Conservation (phyloP, 352 stramenopile genomes). For the Globisporangium nagaii region DNA sequence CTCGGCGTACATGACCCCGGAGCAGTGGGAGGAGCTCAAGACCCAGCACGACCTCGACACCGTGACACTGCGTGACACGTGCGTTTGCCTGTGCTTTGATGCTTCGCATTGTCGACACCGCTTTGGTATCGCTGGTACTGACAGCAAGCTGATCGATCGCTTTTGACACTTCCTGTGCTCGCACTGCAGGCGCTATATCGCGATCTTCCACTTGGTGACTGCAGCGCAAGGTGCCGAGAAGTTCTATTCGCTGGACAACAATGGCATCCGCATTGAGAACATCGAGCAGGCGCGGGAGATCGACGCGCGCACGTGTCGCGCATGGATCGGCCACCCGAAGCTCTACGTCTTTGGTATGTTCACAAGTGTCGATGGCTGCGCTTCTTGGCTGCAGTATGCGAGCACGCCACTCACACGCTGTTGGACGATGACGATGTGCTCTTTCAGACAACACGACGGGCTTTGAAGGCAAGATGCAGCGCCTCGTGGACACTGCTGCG, state of each 20-base stretch:
- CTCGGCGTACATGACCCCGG: constrained; percentile 89
- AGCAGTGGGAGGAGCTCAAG: constrained; percentile 89
- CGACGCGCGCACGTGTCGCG: constrained; percentile 73
- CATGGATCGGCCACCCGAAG: constrained; percentile 83
- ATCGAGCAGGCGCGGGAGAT: constrained; percentile 87
- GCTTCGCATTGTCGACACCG: no score
- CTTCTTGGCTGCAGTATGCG: no score
- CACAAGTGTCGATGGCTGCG: no score
- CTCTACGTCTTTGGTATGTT: constrained; percentile 74
- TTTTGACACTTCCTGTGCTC: no score
- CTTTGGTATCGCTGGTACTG: no score
- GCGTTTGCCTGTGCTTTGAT: not conserved
- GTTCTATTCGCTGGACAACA: constrained; percentile 97
- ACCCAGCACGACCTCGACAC: constrained; percentile 75
- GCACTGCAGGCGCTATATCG: constrained; percentile 69
- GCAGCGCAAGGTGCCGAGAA: constrained; percentile 92
- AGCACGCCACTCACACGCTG: no score
- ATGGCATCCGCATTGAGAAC: constrained; percentile 93
- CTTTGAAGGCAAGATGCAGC: constrained; percentile 87
- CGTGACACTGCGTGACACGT: constrained; percentile 77
- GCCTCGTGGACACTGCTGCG: constrained; percentile 74
- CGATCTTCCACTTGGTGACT: constrained; percentile 86
- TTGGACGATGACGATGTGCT: not conserved
- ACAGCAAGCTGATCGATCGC: no score
- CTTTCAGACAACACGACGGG: constrained; percentile 74